Conservation (phyloP, 805 yeast species). For the Candida lessepsii region DNA sequence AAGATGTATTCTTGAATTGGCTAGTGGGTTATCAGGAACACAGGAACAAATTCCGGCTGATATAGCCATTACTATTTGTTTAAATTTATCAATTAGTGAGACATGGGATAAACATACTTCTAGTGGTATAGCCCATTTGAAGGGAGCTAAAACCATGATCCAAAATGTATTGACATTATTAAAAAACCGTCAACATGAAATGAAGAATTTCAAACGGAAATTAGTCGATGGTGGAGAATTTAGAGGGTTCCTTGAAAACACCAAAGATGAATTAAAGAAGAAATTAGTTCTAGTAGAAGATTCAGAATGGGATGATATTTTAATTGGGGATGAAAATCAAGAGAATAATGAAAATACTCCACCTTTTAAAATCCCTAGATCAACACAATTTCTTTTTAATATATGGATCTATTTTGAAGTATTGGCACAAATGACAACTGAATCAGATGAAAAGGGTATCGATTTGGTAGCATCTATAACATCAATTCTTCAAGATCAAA, state of each 20-base stretch:
- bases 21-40: slow-evolving; percentile 47
- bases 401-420: slow-evolving; percentile 72
- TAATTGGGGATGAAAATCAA: slow-evolving; percentile 13
- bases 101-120: slow-evolving; percentile 68
- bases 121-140: slow-evolving; percentile 66
- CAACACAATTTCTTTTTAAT: slow-evolving; percentile 54
- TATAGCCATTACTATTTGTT: slow-evolving; percentile 63
- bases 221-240: slow-evolving; percentile 12
- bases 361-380: slow-evolving; percentile 33
- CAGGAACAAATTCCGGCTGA: slow-evolving; percentile 49
- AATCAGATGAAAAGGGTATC: slow-evolving; percentile 44
- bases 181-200: slow-evolving; percentile 22
- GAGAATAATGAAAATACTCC: not conserved
- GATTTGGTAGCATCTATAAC: slow-evolving; percentile 43
- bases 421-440: slow-evolving; percentile 61
- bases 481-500: slow-evolving; percentile 23
- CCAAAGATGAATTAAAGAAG: slow-evolving; percentile 16
- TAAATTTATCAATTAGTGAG: slow-evolving; percentile 63
- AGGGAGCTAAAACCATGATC: slow-evolving; percentile 64
- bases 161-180: slow-evolving; percentile 40
- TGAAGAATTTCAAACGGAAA: slow-evolving; percentile 13
- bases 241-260: slow-evolving; percentile 4
- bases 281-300: slow-evolving; percentile 32
- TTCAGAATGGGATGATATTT: slow-evolving; percentile 32
- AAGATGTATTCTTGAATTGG: slow-evolving; percentile 56